These are phyloP conservation scores for Musa beccarii DNA, from an alignment of 176 grass and related monocot species.

Conservation along the genomic window DNA sequence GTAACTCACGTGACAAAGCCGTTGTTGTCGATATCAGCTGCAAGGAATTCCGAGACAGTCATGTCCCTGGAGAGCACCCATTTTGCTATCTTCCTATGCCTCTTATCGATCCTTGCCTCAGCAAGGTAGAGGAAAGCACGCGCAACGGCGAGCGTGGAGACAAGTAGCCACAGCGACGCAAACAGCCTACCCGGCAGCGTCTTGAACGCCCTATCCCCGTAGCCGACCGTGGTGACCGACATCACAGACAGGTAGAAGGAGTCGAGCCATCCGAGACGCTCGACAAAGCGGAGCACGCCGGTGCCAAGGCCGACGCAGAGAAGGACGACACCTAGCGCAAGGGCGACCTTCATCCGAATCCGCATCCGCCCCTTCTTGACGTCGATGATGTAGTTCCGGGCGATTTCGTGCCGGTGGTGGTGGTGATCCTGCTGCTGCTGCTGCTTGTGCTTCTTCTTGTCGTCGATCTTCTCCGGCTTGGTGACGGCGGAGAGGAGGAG, in stretches of 20 bases:
- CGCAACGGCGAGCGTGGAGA: constrained; percentile 78
- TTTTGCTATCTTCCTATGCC: constrained; percentile 72
- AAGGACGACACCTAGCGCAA: constrained; percentile 53
- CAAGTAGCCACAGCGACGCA: constrained; percentile 68
- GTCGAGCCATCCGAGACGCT: constrained; percentile 62
- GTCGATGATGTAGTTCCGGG: constrained; percentile 67
- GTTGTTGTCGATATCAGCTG: constrained; percentile 77
- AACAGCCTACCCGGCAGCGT: constrained; percentile 62
- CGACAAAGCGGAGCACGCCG: constrained; percentile 53
- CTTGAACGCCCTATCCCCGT: constrained; percentile 65
- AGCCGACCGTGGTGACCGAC: constrained; percentile 87
- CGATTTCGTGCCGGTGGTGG: constrained; percentile 31
- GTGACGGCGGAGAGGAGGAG: constrained; percentile 70
- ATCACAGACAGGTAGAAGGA: constrained; percentile 80
- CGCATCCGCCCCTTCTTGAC: constrained; percentile 92
- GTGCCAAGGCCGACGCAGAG: constrained; percentile 66
- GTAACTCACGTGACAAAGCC: constrained; percentile 88
- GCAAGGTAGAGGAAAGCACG: constrained; percentile 86
- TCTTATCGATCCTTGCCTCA: constrained; percentile 92
- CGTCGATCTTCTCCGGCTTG: constrained; percentile 12
- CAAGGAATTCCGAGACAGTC: constrained; percentile 79
- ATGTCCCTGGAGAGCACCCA: constrained; percentile 80
- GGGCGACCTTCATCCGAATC: constrained; percentile 69
- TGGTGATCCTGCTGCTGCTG: background rate
- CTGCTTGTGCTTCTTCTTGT: background rate